phyloP scores from a whole-genome alignment of 1,284 basidiomycete species.

The Tilletia indica region DNA sequence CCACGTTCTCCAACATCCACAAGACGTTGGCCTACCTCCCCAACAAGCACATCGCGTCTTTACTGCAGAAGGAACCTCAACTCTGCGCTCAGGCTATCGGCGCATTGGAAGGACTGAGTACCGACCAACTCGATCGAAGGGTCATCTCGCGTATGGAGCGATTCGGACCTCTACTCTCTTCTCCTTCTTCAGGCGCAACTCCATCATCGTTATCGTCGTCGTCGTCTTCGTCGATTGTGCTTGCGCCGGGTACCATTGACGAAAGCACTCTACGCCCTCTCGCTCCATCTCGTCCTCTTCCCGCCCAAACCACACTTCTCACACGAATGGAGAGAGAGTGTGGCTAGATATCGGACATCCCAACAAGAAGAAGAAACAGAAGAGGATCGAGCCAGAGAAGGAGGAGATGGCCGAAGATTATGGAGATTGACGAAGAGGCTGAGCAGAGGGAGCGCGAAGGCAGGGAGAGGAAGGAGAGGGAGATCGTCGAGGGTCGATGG shows the following conservation, averaged over 20 bases:
- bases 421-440: slow-evolving; percentile 9
- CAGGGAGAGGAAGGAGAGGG: not conserved
- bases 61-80: slow-evolving; percentile 61
- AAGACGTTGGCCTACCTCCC: slow-evolving; percentile 77
- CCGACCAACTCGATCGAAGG: slow-evolving; percentile 6
- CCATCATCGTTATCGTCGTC: too few relatives aligned
- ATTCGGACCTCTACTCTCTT: not conserved
- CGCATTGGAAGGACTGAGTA: slow-evolving; percentile 73
- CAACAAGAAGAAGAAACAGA: not conserved
- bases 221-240: not conserved
- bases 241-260: slow-evolving; percentile 1
- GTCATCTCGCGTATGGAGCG: slow-evolving; percentile 8
- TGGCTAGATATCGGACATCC: not conserved
- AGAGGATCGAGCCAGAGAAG: not conserved
- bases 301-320: slow-evolving; percentile 14
- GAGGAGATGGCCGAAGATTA: not conserved
- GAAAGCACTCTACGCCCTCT: slow-evolving; percentile 7
- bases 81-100: slow-evolving; percentile 82
- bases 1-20: slow-evolving; percentile 66
- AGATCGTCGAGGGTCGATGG: not conserved
- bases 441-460: not conserved
- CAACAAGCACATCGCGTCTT: slow-evolving; percentile 58
- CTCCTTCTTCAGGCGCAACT: not conserved
- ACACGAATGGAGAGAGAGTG: not conserved
- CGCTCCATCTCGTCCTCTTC: slow-evolving; percentile 16